Conservation (phyloP, 495 filamentous ascomycete genomes). For the Bathelium albidoporum region DNA sequence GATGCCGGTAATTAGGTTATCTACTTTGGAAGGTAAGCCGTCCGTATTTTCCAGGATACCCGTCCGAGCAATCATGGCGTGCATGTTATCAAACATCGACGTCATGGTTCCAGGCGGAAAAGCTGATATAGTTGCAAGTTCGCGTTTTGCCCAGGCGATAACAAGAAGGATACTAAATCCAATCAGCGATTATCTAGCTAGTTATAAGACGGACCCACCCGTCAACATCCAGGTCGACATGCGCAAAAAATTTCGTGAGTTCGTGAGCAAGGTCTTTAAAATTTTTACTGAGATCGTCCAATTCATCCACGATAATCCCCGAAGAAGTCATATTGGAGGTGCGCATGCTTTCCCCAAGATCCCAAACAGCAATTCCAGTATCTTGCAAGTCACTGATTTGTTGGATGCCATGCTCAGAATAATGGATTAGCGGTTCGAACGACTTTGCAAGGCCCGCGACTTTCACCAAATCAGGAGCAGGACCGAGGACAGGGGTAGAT, state of each 20-base stretch:
- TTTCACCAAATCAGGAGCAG: constrained; percentile 81
- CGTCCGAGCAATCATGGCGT: constrained; percentile 57
- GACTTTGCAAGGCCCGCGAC: constrained; percentile 76
- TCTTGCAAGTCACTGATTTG: constrained; percentile 81
- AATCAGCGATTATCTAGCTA: not conserved
- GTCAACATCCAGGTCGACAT: constrained; percentile 85
- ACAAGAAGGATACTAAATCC: constrained; percentile 62
- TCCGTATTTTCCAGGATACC: constrained; percentile 59
- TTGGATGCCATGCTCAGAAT: constrained; percentile 75
- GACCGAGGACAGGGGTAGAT: constrained; percentile 51
- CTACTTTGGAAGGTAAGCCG: constrained; percentile 55
- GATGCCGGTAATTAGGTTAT: constrained; percentile 52
- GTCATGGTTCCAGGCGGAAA: constrained; percentile 49
- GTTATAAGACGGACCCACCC: constrained; percentile 32
- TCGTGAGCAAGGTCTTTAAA: constrained; percentile 72
- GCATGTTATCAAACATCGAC: constrained; percentile 65
- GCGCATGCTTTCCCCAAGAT: constrained; percentile 77
- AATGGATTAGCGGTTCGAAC: constrained; percentile 85
- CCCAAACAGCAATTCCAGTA: constrained; percentile 83
- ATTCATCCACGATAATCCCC: constrained; percentile 69
- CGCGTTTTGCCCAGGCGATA: constrained; percentile 88
- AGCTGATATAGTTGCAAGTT: constrained; percentile 49
- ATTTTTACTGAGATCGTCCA: constrained; percentile 72
- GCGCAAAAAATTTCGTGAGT: constrained; percentile 78
- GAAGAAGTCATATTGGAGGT: constrained; percentile 83